Conservation (phyloP, 345 rosid genomes). For the Populus deltoides region DNA sequence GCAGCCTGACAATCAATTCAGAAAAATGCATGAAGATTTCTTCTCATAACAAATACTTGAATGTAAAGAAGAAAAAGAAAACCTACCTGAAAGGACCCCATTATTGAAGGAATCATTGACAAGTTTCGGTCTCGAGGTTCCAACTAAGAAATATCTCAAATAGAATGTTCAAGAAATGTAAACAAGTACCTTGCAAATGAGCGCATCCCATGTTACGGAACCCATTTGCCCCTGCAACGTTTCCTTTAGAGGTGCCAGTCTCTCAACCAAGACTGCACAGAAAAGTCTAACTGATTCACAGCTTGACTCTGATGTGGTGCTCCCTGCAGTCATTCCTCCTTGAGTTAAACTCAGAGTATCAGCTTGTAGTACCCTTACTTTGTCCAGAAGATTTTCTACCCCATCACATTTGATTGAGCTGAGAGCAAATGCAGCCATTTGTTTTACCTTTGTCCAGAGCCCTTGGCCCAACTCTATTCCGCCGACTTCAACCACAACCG, state of each 20-base stretch:
- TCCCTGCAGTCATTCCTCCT: conserved; percentile 73
- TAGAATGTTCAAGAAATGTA: background rate
- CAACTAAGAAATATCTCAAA: background rate
- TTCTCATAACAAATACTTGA: background rate
- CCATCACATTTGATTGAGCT: conserved; percentile 50
- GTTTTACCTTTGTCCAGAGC: conserved; percentile 92
- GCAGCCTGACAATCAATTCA: too few species aligned
- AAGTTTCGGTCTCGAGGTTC: background rate
- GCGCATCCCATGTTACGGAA: conserved; percentile 60
- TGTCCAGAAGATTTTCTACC: conserved; percentile 47
- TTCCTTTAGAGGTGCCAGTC: conserved; percentile 50
- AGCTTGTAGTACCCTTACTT: conserved; percentile 63
- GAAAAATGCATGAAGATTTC: background rate
- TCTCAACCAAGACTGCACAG: conserved; percentile 65
- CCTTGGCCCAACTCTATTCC: conserved; percentile 95
- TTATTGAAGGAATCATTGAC: background rate
- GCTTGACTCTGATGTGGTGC: conserved; percentile 84
- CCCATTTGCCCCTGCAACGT: conserved; percentile 47
- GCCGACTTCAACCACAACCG: conserved; percentile 84
- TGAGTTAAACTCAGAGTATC: conserved; percentile 72
- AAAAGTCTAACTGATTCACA: conserved; percentile 78
- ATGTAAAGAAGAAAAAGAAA: too few species aligned
- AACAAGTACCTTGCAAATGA: conserved; percentile 61
- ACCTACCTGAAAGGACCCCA: background rate
- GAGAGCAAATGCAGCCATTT: conserved; percentile 80